phyloP scores from a whole-genome alignment of 371 early-diverging fungal species.

The Sporodiniella umbellata region DNA sequence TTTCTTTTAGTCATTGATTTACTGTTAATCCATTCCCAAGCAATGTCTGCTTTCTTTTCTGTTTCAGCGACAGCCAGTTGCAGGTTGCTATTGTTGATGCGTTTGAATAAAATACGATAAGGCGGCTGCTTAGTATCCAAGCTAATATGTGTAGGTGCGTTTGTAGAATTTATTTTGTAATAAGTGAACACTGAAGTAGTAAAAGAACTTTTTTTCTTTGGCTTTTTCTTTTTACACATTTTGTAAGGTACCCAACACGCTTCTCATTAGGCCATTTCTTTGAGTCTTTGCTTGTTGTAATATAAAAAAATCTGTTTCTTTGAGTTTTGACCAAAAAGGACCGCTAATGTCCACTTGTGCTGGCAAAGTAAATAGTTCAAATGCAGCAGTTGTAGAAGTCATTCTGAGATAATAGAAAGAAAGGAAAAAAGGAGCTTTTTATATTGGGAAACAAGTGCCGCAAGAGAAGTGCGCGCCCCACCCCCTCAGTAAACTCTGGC shows the following conservation, averaged over 20 bases:
- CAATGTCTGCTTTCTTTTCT: slow-evolving; percentile 74
- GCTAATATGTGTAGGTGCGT: slow-evolving; percentile 17
- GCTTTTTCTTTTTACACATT: slow-evolving; percentile 59
- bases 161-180: too few relatives aligned
- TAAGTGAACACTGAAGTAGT: too few relatives aligned
- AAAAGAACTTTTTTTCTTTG: background rate
- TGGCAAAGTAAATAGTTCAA: slow-evolving; percentile 39
- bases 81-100: slow-evolving; percentile 45
- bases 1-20: background rate
- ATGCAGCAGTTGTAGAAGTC: slow-evolving; percentile 15
- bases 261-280: slow-evolving; percentile 56
- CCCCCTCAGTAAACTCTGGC: background rate
- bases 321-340: slow-evolving; percentile 62
- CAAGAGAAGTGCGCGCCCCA: background rate
- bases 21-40: slow-evolving; percentile 91
- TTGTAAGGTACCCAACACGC: slow-evolving; percentile 77
- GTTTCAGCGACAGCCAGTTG: slow-evolving; percentile 78
- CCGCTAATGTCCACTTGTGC: slow-evolving; percentile 31
- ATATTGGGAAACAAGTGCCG: too few relatives aligned
- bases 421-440: background rate
- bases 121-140: slow-evolving; percentile 94
- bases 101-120: slow-evolving; percentile 82
- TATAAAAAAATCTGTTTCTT: slow-evolving; percentile 59
- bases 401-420: background rate
- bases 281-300: slow-evolving; percentile 68